Base-by-base conservation (phyloP, 1,284 basidiomycete species). In the Rhodotorula sp. region DNA sequence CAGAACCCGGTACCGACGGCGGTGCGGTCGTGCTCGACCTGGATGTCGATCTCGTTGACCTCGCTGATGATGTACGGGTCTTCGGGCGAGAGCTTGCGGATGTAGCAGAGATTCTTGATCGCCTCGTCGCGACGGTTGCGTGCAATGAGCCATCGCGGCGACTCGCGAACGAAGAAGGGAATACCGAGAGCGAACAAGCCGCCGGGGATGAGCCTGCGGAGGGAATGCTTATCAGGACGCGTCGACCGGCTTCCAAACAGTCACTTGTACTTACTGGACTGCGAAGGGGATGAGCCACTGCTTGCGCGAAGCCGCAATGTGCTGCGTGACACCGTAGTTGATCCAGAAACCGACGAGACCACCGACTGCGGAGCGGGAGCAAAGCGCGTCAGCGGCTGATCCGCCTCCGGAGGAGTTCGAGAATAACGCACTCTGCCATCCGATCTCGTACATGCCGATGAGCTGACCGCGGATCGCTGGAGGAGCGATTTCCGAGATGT, bases 101-200 rank as follows among this genome's bases (percentile, higher is more conserved):
- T 18, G 64, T 59, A 81, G 78, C 64, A 84, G 82, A 79, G 86
- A 86, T 76, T 88, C 85, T 62, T 85, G 14, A 85, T 84, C 2
- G 87, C 87, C 38, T 83, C 80, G 31, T 85, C 84, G 60, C 85
- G 83, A 52, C 84, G 81, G 66, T 83, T 83, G 68, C 85, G 83
- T 75, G 85, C 84, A 48, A 87, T 84, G 43, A 89, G 81, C 86
- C 86, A 89, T 10, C 88, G 84, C 3, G 87, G 87, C 2, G 86
- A 86, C 72, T 88, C 87, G 19, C 84, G 84, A 71, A 86, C 65
- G 73, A 85, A 84, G 45, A 84, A 67, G 52, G 73, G 73, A 80
- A 86, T 85, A 10, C 82, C 80, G 61, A 84, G 62, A 7, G 84
- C 76, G 77, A 85, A 85, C 0, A 86, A 67, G 14, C 85, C 78